Evolutionary conservation across 768 basidiomycete species (phyloP).

Genomic region (Clathrus columnatus): DNA sequence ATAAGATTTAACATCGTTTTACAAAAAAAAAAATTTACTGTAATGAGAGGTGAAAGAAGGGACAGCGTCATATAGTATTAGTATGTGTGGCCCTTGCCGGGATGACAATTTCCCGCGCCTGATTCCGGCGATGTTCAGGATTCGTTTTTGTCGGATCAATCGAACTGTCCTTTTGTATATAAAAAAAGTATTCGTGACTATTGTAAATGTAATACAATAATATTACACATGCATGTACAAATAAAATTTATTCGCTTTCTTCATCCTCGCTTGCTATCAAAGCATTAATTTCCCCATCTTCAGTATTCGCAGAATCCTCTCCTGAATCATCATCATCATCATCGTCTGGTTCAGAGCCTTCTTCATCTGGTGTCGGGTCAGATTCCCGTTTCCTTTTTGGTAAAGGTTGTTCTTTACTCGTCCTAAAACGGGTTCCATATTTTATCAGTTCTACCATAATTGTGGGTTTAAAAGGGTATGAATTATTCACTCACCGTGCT

Average conservation of each 20-base stretch:
- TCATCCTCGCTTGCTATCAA: conserved; percentile 8
- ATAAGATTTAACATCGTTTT: conserved; percentile 6
- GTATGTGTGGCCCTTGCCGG: background rate
- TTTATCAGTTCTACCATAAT: background rate
- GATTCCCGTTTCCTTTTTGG: conserved; percentile 10
- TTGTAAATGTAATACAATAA: background rate
- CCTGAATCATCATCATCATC: conserved; percentile 14
- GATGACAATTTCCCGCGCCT: background rate
- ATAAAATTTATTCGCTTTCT: background rate
- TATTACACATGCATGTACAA: background rate
- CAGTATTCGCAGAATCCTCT: background rate
- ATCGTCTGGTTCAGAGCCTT: conserved; percentile 13
- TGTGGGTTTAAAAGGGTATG: background rate
- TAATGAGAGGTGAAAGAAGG: background rate
- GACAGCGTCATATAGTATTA: background rate
- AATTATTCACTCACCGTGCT: background rate
- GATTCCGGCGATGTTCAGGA: background rate
- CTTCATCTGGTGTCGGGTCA: background rate
- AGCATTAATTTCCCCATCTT: conserved; percentile 2
- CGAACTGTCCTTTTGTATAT: no score
- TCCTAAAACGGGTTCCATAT: no score
- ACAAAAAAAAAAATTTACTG: background rate
- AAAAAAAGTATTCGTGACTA: no score
- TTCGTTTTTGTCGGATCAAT: background rate
- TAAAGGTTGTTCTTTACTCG: conserved; percentile 4